Base-by-base conservation (phyloP, 257 asterid genomes). In the Pogostemon cablin region DNA sequence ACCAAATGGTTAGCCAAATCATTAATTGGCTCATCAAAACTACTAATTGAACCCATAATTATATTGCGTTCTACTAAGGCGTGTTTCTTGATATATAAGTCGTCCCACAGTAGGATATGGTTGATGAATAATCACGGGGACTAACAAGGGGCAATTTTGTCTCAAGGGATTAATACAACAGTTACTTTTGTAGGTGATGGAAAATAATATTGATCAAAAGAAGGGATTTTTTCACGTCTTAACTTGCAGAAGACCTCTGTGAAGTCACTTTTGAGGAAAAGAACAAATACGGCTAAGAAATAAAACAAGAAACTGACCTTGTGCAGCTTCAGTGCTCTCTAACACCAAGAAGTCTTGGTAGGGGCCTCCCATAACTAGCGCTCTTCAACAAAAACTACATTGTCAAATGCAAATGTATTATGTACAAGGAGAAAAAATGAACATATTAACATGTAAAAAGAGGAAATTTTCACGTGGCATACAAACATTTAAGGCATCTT, bases 361-460 rank as follows among this genome's bases (percentile, higher is more conserved):
- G 83, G 81, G 86, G 86, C 86, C 83, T 53, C 76, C 79, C 67
- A 49, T 4, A 12, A 41, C 52, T 35, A 64, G 43, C 62, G 44
- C 39, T 5, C 64, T 47, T 46, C 63, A 56, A 43, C 70, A 68
- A 46, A 50, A 64, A 55, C 76, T 34, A 65, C 61, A 62, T 52
- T 55, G 72, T 54, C 43, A 52, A 11, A 35, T 34, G 40, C 62
- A 57, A 50, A 0, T 67, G 42, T 50, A 49, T 35, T 50, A 42
- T 55, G 47, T 32, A 67, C 3, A 11, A 10, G 43, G 62, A 25
- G 37, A 66, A 67, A 66, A 5, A 67, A 54, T 55, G 25, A 47
- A 65, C 42, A 34, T 9, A 43, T 55, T 12, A 32, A 53, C 39
- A 59, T 32, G 42, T 52, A 41, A 50, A 62, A 7, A 60, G 32